Evolutionary conservation across 768 basidiomycete genomes (phyloP).

Genomic region (Mycena metata): DNA sequence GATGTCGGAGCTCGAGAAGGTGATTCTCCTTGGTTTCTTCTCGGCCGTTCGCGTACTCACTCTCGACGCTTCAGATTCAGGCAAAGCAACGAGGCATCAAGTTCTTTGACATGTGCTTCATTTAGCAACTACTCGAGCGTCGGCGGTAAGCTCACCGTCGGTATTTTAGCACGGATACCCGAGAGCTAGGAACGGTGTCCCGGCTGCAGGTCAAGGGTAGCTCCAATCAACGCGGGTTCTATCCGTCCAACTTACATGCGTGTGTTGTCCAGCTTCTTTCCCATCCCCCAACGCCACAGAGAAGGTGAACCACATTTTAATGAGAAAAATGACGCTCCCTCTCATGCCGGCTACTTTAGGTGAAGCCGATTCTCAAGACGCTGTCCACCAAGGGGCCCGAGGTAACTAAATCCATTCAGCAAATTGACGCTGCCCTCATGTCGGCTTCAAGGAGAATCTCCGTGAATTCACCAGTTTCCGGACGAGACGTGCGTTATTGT

Average conservation of each 20-base stretch:
- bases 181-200: constrained; percentile 63
- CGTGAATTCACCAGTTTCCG: constrained; percentile 77
- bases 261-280: constrained; percentile 59
- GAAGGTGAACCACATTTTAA: constrained; percentile 47
- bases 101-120: constrained; percentile 86
- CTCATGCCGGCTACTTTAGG: constrained; percentile 41
- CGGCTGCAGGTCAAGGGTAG: constrained; percentile 48
- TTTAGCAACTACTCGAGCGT: constrained; percentile 28
- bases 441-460: constrained; percentile 58
- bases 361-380: constrained; percentile 72
- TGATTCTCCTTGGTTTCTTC: constrained; percentile 43
- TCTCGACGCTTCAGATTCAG: constrained; percentile 65
- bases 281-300: constrained; percentile 73
- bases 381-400: constrained; percentile 76
- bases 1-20: constrained; percentile 95
- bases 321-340: constrained; percentile 15
- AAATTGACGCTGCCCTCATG: no score
- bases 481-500: constrained; percentile 71
- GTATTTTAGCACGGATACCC: constrained; percentile 77
- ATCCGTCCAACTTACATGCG: constrained; percentile 39
- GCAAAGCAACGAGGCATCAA: constrained; percentile 82
- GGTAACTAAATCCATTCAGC: constrained; percentile 1
- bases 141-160: constrained; percentile 32
- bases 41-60: constrained; percentile 25
- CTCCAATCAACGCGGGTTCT: constrained; percentile 22